These are phyloP conservation scores for Xylaria intraflava DNA, from an alignment of 495 filamentous ascomycete species.

Conservation along the genomic window DNA sequence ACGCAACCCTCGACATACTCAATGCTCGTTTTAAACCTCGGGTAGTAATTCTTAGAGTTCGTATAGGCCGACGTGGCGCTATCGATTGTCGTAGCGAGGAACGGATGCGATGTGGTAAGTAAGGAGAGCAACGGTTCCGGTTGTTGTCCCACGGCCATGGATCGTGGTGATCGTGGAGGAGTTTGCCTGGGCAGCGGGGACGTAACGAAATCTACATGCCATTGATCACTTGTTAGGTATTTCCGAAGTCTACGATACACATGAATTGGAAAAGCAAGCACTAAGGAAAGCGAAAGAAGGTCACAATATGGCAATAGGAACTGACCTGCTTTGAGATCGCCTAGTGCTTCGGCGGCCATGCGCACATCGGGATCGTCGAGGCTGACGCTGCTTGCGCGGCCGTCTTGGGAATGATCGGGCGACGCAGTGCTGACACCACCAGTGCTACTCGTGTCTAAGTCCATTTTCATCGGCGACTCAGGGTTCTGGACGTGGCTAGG, in stretches of 20 bases:
- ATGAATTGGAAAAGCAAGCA: constrained; percentile 9
- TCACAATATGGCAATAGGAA: constrained; percentile 11
- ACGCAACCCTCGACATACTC: constrained; percentile 83
- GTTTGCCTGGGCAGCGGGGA: constrained; percentile 44
- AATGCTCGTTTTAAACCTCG: constrained; percentile 72
- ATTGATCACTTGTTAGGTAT: constrained; percentile 15
- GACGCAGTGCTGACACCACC: constrained; percentile 30
- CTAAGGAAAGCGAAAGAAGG: constrained; percentile 7
- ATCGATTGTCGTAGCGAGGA: constrained; percentile 73
- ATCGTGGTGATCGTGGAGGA: constrained; percentile 26
- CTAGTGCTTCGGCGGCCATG: constrained; percentile 78
- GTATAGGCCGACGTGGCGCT: constrained; percentile 75
- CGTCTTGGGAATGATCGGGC: constrained; percentile 32
- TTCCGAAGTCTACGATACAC: constrained; percentile 31
- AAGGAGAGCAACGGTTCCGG: constrained; percentile 73
- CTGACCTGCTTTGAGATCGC: constrained; percentile 75
- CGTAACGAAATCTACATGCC: constrained; percentile 45
- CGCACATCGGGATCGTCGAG: constrained; percentile 79
- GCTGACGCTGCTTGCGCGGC: constrained; percentile 50
- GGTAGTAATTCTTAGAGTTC: constrained; percentile 78
- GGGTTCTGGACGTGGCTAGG: constrained; percentile 33
- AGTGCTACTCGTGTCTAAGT: constrained; percentile 30
- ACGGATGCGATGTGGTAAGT: constrained; percentile 70
- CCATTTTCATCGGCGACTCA: constrained; percentile 29
- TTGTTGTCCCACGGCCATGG: constrained; percentile 24